Conservation (phyloP, 106 monocot genomes). For the Dendrobium huoshanense region DNA sequence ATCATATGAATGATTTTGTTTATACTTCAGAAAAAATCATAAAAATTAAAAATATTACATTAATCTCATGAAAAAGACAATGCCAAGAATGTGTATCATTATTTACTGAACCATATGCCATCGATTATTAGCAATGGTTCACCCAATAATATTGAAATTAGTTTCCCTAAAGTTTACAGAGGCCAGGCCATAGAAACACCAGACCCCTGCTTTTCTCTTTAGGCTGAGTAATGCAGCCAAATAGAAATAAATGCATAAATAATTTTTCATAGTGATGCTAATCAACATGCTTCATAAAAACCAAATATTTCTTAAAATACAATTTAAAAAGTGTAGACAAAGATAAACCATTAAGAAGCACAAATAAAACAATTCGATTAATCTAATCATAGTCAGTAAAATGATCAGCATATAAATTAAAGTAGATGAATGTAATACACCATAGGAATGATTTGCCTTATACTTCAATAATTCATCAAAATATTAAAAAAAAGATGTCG, state of each 20-base stretch:
- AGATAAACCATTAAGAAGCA: neutral
- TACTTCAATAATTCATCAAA: too few relatives aligned
- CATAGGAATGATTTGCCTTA: too few relatives aligned
- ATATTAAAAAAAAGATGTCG: too few relatives aligned
- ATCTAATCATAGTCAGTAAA: too few relatives aligned
- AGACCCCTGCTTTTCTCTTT: constrained; percentile 27
- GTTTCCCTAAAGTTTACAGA: constrained; percentile 42
- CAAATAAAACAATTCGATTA: too few relatives aligned
- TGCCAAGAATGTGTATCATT: constrained; percentile 15
- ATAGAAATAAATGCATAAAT: neutral
- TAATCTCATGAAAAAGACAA: too few relatives aligned
- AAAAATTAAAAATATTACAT: too few relatives aligned
- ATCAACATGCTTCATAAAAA: neutral
- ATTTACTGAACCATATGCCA: constrained; percentile 42
- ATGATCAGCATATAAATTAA: too few relatives aligned
- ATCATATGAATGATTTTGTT: too few relatives aligned
- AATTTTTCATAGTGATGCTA: neutral
- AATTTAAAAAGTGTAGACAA: neutral
- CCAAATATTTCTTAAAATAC: neutral
- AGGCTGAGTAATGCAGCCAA: neutral
- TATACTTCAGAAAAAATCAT: too few relatives aligned
- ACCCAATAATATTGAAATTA: constrained; percentile 35
- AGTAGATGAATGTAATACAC: too few relatives aligned
- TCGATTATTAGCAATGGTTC: constrained; percentile 19
- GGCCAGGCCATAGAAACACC: constrained; percentile 20